Conservation (phyloP, 2,329 filamentous ascomycete genomes). For the Neospermospora avenae region DNA sequence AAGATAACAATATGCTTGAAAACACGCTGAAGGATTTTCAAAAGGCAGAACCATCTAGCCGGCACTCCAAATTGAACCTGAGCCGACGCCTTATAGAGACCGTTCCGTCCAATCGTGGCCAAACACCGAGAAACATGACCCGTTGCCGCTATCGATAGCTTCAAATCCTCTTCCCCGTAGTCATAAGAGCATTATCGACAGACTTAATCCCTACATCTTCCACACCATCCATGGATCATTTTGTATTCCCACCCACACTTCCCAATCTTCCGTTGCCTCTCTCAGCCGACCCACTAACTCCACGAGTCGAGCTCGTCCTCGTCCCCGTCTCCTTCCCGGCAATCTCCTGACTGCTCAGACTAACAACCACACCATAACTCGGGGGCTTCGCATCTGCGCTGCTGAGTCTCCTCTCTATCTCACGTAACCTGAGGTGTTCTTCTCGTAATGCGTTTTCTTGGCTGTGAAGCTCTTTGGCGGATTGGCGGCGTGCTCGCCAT, state of each 20-base stretch:
- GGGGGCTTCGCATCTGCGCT: constrained; percentile 17
- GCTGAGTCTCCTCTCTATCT: constrained; percentile 43
- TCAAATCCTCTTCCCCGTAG: too few relatives aligned
- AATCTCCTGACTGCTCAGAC: background rate
- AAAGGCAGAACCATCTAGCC: too few relatives aligned
- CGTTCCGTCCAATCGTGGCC: too few relatives aligned
- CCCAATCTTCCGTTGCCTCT: background rate
- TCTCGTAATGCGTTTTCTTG: constrained; percentile 52
- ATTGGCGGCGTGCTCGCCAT: constrained; percentile 12
- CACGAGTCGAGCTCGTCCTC: constrained; percentile 1
- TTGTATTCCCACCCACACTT: background rate
- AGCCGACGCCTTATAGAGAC: too few relatives aligned
- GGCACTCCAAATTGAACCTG: too few relatives aligned
- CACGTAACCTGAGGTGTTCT: constrained; percentile 45
- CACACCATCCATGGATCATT: background rate
- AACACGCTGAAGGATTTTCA: too few relatives aligned
- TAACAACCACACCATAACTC: constrained; percentile 2
- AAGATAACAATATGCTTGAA: too few relatives aligned
- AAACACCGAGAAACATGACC: too few relatives aligned
- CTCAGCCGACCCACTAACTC: background rate
- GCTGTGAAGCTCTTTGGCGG: constrained; percentile 40
- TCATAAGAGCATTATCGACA: background rate
- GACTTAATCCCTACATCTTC: background rate
- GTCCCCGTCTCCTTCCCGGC: background rate
- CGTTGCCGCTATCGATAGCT: too few relatives aligned